Evolutionary conservation across 805 yeast genomes (phyloP).

Genomic region (Kregervanrija delftensis): DNA sequence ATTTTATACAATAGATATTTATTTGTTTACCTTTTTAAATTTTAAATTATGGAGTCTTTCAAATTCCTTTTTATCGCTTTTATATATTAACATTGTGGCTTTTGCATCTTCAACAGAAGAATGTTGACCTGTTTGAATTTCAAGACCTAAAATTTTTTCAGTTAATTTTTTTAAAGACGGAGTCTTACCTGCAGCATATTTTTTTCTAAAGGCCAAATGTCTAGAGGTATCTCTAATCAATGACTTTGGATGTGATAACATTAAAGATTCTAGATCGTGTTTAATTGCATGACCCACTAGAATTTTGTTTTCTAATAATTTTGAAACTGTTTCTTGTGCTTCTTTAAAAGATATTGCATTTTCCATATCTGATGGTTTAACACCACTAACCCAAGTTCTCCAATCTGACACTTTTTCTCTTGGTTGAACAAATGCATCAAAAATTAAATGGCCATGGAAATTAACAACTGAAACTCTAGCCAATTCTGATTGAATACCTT

Average conservation of each 20-base stretch:
- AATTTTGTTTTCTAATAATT: slow-evolving; percentile 46
- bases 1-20: not conserved
- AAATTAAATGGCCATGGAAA: slow-evolving; percentile 62
- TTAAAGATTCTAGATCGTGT: slow-evolving; percentile 67
- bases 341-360: slow-evolving; percentile 59
- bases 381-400: slow-evolving; percentile 91
- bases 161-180: slow-evolving; percentile 68
- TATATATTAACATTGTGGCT: slow-evolving; percentile 78
- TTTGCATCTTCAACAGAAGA: slow-evolving; percentile 88
- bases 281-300: slow-evolving; percentile 82
- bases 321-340: slow-evolving; percentile 53
- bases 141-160: slow-evolving; percentile 45
- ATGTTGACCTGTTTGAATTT: slow-evolving; percentile 71
- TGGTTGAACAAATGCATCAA: slow-evolving; percentile 75
- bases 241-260: slow-evolving; percentile 58
- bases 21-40: slow-evolving; percentile 14
- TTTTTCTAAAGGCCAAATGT: slow-evolving; percentile 49
- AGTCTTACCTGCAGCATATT: slow-evolving; percentile 56
- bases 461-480: slow-evolving; percentile 88
- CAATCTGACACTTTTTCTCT: slow-evolving; percentile 74
- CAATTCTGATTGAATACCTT: slow-evolving; percentile 61
- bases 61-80: slow-evolving; percentile 54
- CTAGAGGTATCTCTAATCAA: slow-evolving; percentile 69
- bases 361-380: slow-evolving; percentile 61
- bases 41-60: slow-evolving; percentile 35